Percentiles rank a stretch among this genome's conserved stretches.
Evolutionary conservation across 2,329 filamentous ascomycete species (phyloP).

Genomic region (Emergomyces orientalis): DNA sequence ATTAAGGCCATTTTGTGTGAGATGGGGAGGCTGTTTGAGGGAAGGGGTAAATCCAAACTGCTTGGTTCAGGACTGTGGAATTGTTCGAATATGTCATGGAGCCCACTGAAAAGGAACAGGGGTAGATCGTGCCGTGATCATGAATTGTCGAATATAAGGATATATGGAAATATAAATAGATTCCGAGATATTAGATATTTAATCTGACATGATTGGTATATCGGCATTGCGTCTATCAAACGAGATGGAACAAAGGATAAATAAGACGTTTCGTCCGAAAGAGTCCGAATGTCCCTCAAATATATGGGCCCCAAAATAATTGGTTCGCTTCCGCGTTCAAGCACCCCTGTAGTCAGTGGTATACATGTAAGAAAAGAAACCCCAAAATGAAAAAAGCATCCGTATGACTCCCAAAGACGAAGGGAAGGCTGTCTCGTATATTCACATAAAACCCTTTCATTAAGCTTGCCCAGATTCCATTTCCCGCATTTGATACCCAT

Average conservation of each 20-base stretch:
- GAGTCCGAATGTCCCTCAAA: background rate
- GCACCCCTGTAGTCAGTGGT: background rate
- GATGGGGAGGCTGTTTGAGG: background rate
- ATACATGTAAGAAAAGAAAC: background rate
- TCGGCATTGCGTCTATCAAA: background rate
- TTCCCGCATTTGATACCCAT: conserved; percentile 2
- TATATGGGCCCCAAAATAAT: background rate
- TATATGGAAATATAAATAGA: background rate
- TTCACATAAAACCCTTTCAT: background rate
- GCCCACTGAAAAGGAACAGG: background rate
- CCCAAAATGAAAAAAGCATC: background rate
- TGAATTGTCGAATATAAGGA: background rate
- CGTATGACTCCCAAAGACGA: background rate
- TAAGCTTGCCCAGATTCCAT: background rate
- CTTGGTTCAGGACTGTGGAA: too few species aligned
- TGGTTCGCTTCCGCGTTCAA: background rate
- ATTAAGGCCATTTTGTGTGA: background rate
- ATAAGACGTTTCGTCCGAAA: background rate
- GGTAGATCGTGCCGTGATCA: background rate
- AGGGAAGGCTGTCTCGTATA: background rate
- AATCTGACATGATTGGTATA: background rate
- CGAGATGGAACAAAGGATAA: conserved; percentile 16
- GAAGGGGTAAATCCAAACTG: background rate
- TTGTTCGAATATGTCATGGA: too few species aligned
- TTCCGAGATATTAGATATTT: background rate